Evolutionary conservation across 768 basidiomycete species (phyloP).

Genomic region (Kwoniella mangroviensis): DNA sequence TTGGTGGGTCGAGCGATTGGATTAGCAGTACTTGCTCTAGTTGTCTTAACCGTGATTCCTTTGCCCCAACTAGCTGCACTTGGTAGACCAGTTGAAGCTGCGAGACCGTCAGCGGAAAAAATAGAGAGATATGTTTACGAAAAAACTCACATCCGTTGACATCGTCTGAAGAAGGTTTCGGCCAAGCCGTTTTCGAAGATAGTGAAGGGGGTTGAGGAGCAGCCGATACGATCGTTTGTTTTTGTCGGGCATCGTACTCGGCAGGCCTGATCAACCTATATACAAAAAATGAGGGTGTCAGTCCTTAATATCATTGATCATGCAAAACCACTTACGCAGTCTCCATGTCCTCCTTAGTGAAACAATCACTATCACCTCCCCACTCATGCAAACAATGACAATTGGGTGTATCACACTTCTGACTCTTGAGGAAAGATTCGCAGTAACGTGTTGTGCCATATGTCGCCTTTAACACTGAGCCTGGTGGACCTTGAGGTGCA

Average conservation of each 20-base stretch:
- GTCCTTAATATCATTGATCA: no score
- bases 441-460: slow-evolving; percentile 98
- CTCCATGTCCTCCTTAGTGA: slow-evolving; percentile 93
- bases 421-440: slow-evolving; percentile 87
- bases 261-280: slow-evolving; percentile 40
- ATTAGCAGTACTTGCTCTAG: slow-evolving; percentile 17
- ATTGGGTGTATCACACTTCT: slow-evolving; percentile 74
- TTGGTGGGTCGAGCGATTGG: slow-evolving; percentile 32
- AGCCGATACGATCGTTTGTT: slow-evolving; percentile 33
- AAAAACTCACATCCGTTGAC: slow-evolving; percentile 35
- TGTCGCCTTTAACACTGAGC: slow-evolving; percentile 87
- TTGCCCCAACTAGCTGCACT: slow-evolving; percentile 51
- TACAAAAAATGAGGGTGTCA: slow-evolving; percentile 4
- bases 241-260: slow-evolving; percentile 51
- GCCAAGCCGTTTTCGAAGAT: slow-evolving; percentile 44
- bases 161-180: slow-evolving; percentile 50
- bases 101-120: slow-evolving; percentile 7
- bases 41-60: slow-evolving; percentile 21
- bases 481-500: slow-evolving; percentile 80
- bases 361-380: slow-evolving; percentile 98
- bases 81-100: slow-evolving; percentile 37
- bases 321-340: slow-evolving; percentile 69
- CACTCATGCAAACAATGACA: slow-evolving; percentile 97
- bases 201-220: slow-evolving; percentile 31
- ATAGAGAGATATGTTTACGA: background rate